A percentile compares a stretch with the other conserved stretches of the same genome.
phyloP scores from a whole-genome alignment of 768 basidiomycete species.

The Dioszegia hungarica region DNA sequence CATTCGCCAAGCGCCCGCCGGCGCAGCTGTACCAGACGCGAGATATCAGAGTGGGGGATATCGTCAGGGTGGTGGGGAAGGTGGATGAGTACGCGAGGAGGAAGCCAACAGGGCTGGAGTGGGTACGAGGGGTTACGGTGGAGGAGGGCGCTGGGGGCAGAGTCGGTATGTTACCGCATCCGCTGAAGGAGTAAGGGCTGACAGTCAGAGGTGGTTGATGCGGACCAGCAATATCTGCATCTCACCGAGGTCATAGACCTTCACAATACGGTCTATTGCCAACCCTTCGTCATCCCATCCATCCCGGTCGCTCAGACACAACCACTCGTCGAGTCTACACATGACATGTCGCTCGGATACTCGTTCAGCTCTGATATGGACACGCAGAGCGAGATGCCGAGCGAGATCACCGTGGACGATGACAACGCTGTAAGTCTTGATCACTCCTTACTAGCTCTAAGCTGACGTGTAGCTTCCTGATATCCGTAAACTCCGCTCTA shows the following conservation, averaged over 20 bases:
- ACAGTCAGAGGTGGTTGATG: slow-evolving; percentile 24
- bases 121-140: slow-evolving; percentile 33
- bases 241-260: slow-evolving; percentile 14
- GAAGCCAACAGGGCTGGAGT: slow-evolving; percentile 14
- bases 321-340: not conserved
- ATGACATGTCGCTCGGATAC: not conserved
- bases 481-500: slow-evolving; percentile 23
- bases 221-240: slow-evolving; percentile 29
- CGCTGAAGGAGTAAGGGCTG: not conserved
- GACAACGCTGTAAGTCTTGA: not conserved
- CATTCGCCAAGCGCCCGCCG: not conserved
- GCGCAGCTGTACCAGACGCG: slow-evolving; percentile 17
- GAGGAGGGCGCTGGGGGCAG: slow-evolving; percentile 30
- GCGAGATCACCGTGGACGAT: slow-evolving; percentile 17
- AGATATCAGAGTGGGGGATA: slow-evolving; percentile 37
- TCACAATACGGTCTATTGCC: slow-evolving; percentile 23
- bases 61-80: slow-evolving; percentile 30
- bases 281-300: slow-evolving; percentile 27
- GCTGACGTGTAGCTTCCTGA: slow-evolving; percentile 18
- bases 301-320: no score
- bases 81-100: slow-evolving; percentile 34
- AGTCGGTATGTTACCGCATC: slow-evolving; percentile 21
- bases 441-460: not conserved
- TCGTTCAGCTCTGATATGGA: not conserved
- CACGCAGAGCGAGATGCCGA: slow-evolving; percentile 18